Evolutionary conservation across 371 early-diverging fungal genomes (phyloP).

Genomic region (Syncephalastrum contaminatum): DNA sequence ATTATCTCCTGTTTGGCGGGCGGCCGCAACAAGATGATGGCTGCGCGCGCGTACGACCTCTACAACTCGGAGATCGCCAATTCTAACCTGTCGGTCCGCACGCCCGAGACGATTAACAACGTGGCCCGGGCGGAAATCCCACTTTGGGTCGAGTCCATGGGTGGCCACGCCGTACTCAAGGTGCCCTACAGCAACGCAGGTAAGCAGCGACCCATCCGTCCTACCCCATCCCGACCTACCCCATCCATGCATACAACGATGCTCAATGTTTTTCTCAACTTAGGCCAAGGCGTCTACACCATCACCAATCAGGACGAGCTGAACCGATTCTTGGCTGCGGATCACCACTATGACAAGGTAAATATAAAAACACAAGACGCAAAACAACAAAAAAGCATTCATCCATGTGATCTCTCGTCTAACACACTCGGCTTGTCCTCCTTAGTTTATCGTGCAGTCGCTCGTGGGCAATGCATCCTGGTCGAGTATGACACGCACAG

Average conservation of each 20-base stretch:
- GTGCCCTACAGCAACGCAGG: slow-evolving; percentile 94
- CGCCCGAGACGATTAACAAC: slow-evolving; percentile 90
- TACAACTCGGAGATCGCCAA: slow-evolving; percentile 79
- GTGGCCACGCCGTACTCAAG: slow-evolving; percentile 90
- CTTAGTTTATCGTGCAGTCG: slow-evolving; percentile 85
- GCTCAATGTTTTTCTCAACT: background rate
- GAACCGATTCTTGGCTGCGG: slow-evolving; percentile 70
- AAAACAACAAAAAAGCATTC: no score
- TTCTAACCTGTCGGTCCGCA: slow-evolving; percentile 75
- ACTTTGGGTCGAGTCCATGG: slow-evolving; percentile 84
- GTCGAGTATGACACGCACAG: slow-evolving; percentile 79
- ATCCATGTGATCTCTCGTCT: background rate
- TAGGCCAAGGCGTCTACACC: slow-evolving; percentile 91
- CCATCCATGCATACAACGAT: background rate
- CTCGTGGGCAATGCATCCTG: slow-evolving; percentile 93
- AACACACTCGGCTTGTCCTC: background rate
- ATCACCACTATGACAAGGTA: slow-evolving; percentile 88
- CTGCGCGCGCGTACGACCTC: slow-evolving; percentile 91
- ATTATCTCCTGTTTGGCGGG: slow-evolving; percentile 91
- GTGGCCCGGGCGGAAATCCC: slow-evolving; percentile 87
- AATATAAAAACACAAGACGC: background rate
- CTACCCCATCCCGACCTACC: background rate
- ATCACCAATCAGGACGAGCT: slow-evolving; percentile 83
- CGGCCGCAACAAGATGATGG: slow-evolving; percentile 96
- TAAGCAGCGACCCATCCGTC: slow-evolving; percentile 11